These are phyloP conservation scores for Xylaria multiplex DNA, from an alignment of 2,329 filamentous ascomycete genomes.

Conservation along the genomic window DNA sequence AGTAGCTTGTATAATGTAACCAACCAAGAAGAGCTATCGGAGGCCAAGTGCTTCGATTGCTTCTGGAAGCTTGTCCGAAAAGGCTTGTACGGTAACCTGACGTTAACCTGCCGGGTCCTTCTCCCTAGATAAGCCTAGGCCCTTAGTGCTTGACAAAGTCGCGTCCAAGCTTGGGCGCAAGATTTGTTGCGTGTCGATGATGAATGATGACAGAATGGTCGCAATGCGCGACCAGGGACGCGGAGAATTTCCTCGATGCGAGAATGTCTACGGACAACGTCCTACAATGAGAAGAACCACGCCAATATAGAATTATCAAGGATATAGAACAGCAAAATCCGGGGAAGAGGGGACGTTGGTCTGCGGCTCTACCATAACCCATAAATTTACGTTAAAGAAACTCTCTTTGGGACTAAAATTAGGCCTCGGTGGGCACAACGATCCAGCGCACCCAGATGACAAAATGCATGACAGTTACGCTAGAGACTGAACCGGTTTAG, in stretches of 20 bases:
- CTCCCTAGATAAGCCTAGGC: not conserved
- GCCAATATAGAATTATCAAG: not conserved
- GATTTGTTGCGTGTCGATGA: not conserved
- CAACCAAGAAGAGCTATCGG: slow-evolving; percentile 17
- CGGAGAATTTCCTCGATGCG: not conserved
- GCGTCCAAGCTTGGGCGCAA: not conserved
- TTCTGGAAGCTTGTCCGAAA: slow-evolving; percentile 25
- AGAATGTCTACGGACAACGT: not conserved
- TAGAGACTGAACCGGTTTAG: not conserved
- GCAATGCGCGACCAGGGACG: not conserved
- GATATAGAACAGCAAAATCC: slow-evolving; percentile 12
- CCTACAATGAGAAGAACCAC: slow-evolving; percentile 1
- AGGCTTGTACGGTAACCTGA: not conserved
- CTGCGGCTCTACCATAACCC: slow-evolving; percentile 26
- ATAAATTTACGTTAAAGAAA: slow-evolving; percentile 30
- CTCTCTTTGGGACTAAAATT: not conserved
- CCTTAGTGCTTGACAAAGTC: not conserved
- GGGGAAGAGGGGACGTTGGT: slow-evolving; percentile 28
- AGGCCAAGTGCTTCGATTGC: slow-evolving; percentile 12
- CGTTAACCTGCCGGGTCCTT: not conserved
- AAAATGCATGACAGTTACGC: not conserved
- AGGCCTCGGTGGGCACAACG: not conserved
- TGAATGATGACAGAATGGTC: not conserved
- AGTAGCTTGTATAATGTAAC: slow-evolving; percentile 2
- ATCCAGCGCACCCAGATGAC: not conserved